A percentile compares a stretch with the other conserved stretches of the same genome.
These are phyloP conservation scores for Neonectria neomacrospora DNA, from an alignment of 2,329 filamentous ascomycete genomes.

Conservation along the genomic window DNA sequence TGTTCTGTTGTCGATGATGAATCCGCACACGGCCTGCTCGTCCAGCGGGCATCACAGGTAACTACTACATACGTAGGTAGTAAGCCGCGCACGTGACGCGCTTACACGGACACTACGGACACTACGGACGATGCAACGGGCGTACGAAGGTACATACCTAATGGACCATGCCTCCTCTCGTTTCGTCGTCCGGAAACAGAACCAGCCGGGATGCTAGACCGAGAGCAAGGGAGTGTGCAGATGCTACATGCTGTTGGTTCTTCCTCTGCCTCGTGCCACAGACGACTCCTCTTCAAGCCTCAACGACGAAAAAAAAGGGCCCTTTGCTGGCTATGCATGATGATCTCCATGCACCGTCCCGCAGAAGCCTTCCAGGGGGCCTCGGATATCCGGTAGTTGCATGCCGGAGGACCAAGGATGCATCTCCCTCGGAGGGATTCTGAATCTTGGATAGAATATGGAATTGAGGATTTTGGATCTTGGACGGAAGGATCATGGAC, in stretches of 20 bases:
- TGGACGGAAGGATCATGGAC: neutral
- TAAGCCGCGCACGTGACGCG: slow-evolving; percentile 5
- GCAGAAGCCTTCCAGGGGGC: neutral
- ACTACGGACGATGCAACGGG: slow-evolving; percentile 6
- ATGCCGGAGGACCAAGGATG: neutral
- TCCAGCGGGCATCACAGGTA: neutral
- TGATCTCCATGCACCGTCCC: neutral
- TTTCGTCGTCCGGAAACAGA: slow-evolving; percentile 14
- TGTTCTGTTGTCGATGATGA: neutral
- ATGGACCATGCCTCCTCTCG: slow-evolving; percentile 8
- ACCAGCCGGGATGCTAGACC: slow-evolving; percentile 8
- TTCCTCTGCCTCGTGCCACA: neutral
- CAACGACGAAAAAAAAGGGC: neutral
- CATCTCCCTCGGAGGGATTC: slow-evolving; percentile 7
- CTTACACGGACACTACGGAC: neutral
- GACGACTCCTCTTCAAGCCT: neutral
- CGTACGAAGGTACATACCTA: too few relatives aligned
- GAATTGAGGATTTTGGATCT: neutral
- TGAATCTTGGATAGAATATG: neutral
- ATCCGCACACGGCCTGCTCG: neutral
- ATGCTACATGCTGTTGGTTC: neutral
- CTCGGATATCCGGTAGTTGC: slow-evolving; percentile 9
- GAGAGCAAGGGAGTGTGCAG: neutral
- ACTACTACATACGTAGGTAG: too few relatives aligned
- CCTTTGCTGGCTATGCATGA: slow-evolving; percentile 10